Percentiles rank a stretch among this genome's conserved stretches.
phyloP scores from a whole-genome alignment of 768 basidiomycete genomes.

The Pisolithus sp. region DNA sequence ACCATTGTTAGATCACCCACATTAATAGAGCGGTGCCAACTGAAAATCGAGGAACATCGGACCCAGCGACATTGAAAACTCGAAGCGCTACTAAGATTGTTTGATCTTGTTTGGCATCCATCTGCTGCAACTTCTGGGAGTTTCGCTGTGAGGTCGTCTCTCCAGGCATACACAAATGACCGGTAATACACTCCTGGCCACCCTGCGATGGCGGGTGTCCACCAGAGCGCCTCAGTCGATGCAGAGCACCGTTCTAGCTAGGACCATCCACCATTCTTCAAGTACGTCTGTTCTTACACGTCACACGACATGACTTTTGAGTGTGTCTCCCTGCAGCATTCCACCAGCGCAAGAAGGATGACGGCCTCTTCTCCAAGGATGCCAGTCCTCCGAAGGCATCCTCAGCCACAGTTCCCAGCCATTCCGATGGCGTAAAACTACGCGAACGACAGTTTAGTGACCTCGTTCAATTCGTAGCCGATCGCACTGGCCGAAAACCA shows the following conservation, averaged over 20 bases:
- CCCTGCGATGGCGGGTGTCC: constrained; percentile 8
- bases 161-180: constrained; percentile 9
- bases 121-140: not conserved
- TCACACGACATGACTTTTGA: not conserved
- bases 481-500: constrained; percentile 25
- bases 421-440: not conserved
- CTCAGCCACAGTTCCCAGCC: not conserved
- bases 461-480: constrained; percentile 21
- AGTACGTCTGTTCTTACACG: constrained; percentile 14
- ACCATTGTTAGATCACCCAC: too few species aligned
- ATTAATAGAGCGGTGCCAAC: too few species aligned
- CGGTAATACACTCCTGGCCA: constrained; percentile 4
- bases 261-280: constrained; percentile 14
- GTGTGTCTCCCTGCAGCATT: constrained; percentile 9
- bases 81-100: not conserved
- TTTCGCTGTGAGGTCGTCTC: not conserved
- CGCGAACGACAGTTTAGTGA: constrained; percentile 20
- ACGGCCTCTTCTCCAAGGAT: constrained; percentile 10
- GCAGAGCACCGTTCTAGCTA: constrained; percentile 4
- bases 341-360: constrained; percentile 3
- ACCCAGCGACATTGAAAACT: too few species aligned
- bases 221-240: constrained; percentile 1
- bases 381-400: not conserved
- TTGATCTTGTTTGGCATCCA: constrained; percentile 4
- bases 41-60: too few species aligned